phyloP scores from a whole-genome alignment of 169 alveolate genomes.

The Theileria orientalis region DNA sequence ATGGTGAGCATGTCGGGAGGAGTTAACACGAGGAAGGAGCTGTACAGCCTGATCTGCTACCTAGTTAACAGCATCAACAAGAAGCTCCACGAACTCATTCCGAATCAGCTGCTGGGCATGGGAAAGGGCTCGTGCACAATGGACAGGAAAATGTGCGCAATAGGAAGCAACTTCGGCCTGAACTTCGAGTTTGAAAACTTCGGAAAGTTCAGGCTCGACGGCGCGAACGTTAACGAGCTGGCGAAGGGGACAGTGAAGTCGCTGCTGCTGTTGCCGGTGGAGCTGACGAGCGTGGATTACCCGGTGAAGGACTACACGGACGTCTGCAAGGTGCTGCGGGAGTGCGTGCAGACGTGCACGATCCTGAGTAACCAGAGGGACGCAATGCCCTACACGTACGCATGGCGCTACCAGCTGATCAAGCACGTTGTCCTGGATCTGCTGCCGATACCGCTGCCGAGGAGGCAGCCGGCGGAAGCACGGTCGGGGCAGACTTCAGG shows the following conservation, averaged over 20 bases:
- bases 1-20: conserved; percentile 44
- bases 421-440: conserved; percentile 54
- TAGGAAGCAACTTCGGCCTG: conserved; percentile 12
- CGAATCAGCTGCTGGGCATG: conserved; percentile 64
- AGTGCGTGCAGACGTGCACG: conserved; percentile 48
- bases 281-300: conserved; percentile 48
- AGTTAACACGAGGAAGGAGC: conserved; percentile 36
- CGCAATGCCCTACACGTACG: conserved; percentile 48
- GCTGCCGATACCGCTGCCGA: conserved; percentile 57
- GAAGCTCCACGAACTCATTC: conserved; percentile 49
- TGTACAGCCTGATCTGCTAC: conserved; percentile 56
- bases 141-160: conserved; percentile 49
- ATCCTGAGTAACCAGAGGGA: conserved; percentile 60
- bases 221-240: conserved; percentile 70
- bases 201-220: conserved; percentile 76
- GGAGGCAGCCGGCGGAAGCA: neutral
- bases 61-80: conserved; percentile 54
- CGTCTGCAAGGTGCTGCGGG: conserved; percentile 54
- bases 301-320: conserved; percentile 49
- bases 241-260: conserved; percentile 70
- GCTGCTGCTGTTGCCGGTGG: conserved; percentile 53
- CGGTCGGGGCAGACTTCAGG: too few relatives aligned
- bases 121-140: conserved; percentile 73
- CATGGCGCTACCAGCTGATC: conserved; percentile 65
- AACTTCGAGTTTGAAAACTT: conserved; percentile 64